phyloP scores from a whole-genome alignment of 495 filamentous ascomycete genomes.

The Parathielavia hyrcaniae region DNA sequence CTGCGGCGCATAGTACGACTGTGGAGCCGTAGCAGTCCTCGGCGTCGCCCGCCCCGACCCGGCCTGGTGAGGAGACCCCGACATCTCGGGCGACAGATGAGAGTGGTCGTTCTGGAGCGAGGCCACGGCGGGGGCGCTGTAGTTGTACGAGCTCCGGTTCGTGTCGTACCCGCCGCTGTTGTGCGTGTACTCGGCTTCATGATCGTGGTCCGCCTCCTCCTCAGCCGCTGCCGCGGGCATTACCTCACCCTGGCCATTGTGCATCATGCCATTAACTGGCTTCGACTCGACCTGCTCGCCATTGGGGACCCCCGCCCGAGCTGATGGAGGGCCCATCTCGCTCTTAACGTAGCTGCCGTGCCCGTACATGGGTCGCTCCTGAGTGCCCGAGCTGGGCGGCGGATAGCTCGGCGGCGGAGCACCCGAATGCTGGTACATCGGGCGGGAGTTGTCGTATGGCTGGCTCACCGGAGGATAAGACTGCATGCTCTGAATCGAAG shows the following conservation, averaged over 20 bases:
- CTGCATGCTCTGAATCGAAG: constrained; percentile 67
- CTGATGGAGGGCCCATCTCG: constrained; percentile 86
- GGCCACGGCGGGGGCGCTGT: constrained; percentile 58
- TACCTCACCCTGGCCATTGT: constrained; percentile 49
- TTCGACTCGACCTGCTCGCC: constrained; percentile 63
- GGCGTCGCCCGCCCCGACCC: constrained; percentile 85
- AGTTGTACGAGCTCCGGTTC: constrained; percentile 67
- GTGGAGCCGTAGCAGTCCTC: constrained; percentile 60
- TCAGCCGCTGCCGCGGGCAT: constrained; percentile 57
- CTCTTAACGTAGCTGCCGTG: constrained; percentile 70
- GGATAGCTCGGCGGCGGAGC: constrained; percentile 65
- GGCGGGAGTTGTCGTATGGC: constrained; percentile 68
- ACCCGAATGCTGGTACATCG: constrained; percentile 73
- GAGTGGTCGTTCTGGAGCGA: constrained; percentile 67
- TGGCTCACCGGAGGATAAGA: constrained; percentile 63
- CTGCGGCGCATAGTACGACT: constrained; percentile 62
- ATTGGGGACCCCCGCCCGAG: constrained; percentile 50
- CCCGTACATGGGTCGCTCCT: constrained; percentile 65
- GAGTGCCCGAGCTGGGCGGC: constrained; percentile 54
- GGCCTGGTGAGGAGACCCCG: constrained; percentile 80
- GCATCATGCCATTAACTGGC: constrained; percentile 55
- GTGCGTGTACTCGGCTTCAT: constrained; percentile 78
- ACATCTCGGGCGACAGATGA: constrained; percentile 80
- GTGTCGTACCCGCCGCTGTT: constrained; percentile 60
- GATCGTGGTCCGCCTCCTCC: constrained; percentile 67